These are phyloP conservation scores for Aureobasidium leucospermi DNA, from an alignment of 2,329 filamentous ascomycete species.

Conservation along the genomic window DNA sequence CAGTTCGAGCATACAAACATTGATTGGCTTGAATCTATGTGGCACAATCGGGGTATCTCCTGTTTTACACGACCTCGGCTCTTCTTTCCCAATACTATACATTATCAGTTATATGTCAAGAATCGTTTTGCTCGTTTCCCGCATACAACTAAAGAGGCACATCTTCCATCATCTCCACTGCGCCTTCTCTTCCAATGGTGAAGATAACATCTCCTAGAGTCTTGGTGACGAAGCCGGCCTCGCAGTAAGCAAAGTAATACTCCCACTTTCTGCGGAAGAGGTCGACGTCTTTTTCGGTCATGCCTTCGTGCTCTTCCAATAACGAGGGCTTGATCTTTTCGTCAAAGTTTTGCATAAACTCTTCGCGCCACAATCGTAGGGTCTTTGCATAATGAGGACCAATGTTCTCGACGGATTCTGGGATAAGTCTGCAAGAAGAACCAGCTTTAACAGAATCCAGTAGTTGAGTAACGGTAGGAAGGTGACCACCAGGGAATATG, in stretches of 20 bases:
- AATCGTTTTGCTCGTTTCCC: background rate
- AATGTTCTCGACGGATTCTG: conserved; percentile 64
- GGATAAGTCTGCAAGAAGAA: conserved; percentile 54
- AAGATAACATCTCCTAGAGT: conserved; percentile 67
- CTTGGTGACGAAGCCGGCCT: conserved; percentile 65
- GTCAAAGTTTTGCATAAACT: conserved; percentile 58
- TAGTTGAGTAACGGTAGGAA: conserved; percentile 60
- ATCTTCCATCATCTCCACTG: conserved; percentile 61
- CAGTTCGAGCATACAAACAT: background rate
- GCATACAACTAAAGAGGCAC: conserved; percentile 40
- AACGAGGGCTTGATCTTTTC: conserved; percentile 53
- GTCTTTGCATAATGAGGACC: conserved; percentile 67
- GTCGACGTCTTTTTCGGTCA: conserved; percentile 56
- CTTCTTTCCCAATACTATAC: background rate
- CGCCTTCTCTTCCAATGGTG: conserved; percentile 58
- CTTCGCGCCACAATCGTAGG: conserved; percentile 59
- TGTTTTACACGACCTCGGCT: background rate
- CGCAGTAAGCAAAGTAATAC: conserved; percentile 71
- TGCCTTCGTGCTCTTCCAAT: conserved; percentile 47
- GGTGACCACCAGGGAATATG: conserved; percentile 71
- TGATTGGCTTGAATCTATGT: background rate
- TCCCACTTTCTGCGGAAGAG: conserved; percentile 67
- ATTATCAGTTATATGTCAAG: background rate
- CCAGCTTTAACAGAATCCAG: conserved; percentile 56
- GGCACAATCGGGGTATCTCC: conserved; percentile 2